Evolutionary conservation across 1,139 yeast species (phyloP).

Genomic region (Lodderomyces metapsilosis): DNA sequence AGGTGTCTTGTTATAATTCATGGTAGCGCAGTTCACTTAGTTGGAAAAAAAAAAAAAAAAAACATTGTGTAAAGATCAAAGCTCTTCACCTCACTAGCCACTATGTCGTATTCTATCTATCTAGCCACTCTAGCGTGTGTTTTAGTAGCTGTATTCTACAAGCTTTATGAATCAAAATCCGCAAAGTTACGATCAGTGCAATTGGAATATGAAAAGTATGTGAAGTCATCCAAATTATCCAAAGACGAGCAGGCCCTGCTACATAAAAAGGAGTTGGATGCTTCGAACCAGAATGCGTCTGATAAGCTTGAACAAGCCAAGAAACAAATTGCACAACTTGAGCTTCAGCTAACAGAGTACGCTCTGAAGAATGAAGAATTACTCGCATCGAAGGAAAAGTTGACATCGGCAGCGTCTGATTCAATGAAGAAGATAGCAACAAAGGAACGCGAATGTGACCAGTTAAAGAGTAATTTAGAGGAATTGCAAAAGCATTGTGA

Average conservation of each 20-base stretch:
- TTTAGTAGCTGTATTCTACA: constrained; percentile 24
- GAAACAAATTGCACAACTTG: constrained; percentile 3
- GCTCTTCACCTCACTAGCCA: neutral
- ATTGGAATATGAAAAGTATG: constrained; percentile 7
- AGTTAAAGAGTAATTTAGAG: constrained; percentile 3
- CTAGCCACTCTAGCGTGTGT: constrained; percentile 20
- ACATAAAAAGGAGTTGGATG: constrained; percentile 6
- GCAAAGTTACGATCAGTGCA: constrained; percentile 20
- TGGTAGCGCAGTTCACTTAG: too few species aligned
- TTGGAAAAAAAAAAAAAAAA: neutral
- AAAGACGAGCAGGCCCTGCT: constrained; percentile 4
- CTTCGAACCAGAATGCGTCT: neutral
- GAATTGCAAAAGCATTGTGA: constrained; percentile 1
- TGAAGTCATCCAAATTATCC: constrained; percentile 3
- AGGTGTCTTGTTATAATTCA: too few species aligned
- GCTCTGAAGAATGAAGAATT: constrained; percentile 5
- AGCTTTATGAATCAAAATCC: constrained; percentile 25
- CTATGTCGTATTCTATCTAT: neutral
- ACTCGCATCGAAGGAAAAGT: constrained; percentile 4
- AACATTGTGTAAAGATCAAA: neutral
- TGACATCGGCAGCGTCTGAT: neutral
- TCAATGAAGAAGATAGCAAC: constrained; percentile 2
- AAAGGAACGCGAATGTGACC: constrained; percentile 1
- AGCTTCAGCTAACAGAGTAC: constrained; percentile 9
- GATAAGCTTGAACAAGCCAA: neutral